Conservation (phyloP, 345 rosid species). For the Triadica sebifera region DNA sequence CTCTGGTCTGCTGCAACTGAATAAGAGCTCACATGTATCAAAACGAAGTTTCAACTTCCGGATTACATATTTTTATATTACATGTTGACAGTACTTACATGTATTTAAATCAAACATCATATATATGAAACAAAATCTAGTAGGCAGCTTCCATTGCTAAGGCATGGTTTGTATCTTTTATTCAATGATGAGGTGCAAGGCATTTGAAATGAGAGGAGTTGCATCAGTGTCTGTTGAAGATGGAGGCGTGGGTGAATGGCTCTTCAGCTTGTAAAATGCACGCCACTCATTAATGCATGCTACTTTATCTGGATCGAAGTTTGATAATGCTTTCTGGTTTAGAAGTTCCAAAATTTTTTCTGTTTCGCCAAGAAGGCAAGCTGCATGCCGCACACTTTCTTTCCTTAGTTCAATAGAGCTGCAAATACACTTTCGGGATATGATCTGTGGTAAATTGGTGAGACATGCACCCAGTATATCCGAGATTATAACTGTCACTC, state of each 20-base stretch:
- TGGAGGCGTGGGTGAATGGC: constrained; percentile 7
- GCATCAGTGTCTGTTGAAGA: constrained; percentile 18
- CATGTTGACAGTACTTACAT: neutral
- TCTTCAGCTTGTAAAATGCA: constrained; percentile 29
- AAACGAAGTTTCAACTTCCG: neutral
- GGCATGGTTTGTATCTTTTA: constrained; percentile 16
- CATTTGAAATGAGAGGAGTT: constrained; percentile 13
- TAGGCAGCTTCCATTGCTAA: constrained; percentile 3
- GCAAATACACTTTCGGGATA: constrained; percentile 50
- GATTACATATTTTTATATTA: neutral
- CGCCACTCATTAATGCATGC: constrained; percentile 73
- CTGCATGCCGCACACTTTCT: constrained; percentile 50
- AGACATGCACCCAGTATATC: constrained; percentile 79
- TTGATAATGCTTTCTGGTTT: constrained; percentile 37
- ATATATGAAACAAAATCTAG: neutral
- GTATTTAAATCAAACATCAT: neutral
- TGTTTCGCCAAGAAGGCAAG: constrained; percentile 58
- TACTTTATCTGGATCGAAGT: constrained; percentile 40
- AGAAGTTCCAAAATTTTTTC: constrained; percentile 53
- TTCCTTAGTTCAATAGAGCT: constrained; percentile 60
- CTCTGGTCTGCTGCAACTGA: neutral
- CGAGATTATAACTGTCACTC: constrained; percentile 46
- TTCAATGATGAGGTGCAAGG: constrained; percentile 31
- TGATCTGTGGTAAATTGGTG: constrained; percentile 51
- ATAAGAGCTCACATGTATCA: neutral